phyloP scores from a whole-genome alignment of 177 flowering plant genomes.

The Vitis hybrid region DNA sequence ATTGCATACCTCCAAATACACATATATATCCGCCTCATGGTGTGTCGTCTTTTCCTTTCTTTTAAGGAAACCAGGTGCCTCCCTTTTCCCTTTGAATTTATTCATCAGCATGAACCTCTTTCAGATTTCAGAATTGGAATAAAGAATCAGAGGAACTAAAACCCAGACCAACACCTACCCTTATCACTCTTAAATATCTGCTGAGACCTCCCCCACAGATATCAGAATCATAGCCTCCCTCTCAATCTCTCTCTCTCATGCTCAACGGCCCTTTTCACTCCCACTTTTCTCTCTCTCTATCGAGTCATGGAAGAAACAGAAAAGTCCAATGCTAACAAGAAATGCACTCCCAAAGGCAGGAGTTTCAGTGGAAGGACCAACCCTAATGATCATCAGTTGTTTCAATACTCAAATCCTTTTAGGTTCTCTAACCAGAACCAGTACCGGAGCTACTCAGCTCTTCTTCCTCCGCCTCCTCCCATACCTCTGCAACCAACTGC shows the following conservation, averaged over 20 bases:
- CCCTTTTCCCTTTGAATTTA: conserved; percentile 7
- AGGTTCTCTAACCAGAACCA: conserved; percentile 38
- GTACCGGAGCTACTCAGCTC: conserved; percentile 48
- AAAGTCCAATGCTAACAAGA: conserved; percentile 43
- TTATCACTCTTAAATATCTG: conserved; percentile 22
- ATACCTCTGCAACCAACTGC: conserved; percentile 42
- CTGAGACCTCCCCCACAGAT: conserved; percentile 4
- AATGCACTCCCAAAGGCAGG: conserved; percentile 38
- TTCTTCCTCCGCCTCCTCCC: conserved; percentile 65
- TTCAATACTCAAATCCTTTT: conserved; percentile 33
- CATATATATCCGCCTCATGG: background rate
- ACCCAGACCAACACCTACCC: conserved; percentile 15
- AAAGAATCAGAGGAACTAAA: conserved; percentile 13
- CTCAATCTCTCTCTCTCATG: conserved; percentile 8
- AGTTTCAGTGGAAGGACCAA: conserved; percentile 28
- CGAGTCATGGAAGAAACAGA: conserved; percentile 52
- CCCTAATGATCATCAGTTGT: conserved; percentile 22
- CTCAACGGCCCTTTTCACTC: conserved; percentile 1
- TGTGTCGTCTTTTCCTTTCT: conserved; percentile 7
- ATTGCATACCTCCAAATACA: conserved; percentile 4
- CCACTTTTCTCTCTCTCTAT: conserved; percentile 5
- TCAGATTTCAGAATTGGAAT: conserved; percentile 20
- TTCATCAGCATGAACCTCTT: conserved; percentile 12
- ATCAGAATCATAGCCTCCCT: background rate
- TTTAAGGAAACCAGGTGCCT: conserved; percentile 11